Conservation (phyloP, 306 rosid species). For the Clitoria ternatea region DNA sequence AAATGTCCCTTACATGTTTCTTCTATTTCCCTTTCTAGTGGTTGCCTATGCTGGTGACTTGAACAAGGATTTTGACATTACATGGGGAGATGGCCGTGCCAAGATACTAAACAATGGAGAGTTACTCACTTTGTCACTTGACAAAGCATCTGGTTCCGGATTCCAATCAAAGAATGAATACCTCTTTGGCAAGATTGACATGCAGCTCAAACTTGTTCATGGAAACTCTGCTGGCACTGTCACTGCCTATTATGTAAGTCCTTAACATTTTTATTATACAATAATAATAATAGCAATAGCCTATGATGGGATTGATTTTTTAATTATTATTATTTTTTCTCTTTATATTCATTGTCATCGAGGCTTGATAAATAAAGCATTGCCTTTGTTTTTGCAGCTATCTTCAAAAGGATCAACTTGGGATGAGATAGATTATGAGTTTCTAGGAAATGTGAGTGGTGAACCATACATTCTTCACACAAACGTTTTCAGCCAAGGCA, state of each 20-base stretch:
- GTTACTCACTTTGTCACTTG: constrained; percentile 51
- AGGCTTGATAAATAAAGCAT: neutral
- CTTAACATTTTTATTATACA: neutral
- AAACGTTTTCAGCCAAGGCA: constrained; percentile 65
- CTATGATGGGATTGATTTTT: too few relatives aligned
- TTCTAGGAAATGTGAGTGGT: constrained; percentile 64
- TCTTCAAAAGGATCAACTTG: constrained; percentile 57
- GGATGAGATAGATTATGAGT: constrained; percentile 81
- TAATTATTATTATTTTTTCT: too few relatives aligned
- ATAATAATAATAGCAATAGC: neutral
- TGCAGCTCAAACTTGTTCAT: constrained; percentile 77
- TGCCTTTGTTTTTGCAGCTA: constrained; percentile 28
- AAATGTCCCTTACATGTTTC: neutral
- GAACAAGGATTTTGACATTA: constrained; percentile 47
- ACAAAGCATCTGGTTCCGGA: constrained; percentile 67
- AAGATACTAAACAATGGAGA: constrained; percentile 56
- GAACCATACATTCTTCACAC: constrained; percentile 75
- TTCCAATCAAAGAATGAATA: constrained; percentile 61
- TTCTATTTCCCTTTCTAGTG: constrained; percentile 19
- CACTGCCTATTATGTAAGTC: constrained; percentile 65
- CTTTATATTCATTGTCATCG: neutral
- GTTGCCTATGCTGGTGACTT: constrained; percentile 36
- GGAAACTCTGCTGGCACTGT: constrained; percentile 85
- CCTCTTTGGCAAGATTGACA: constrained; percentile 58
- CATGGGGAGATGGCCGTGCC: constrained; percentile 71